These are phyloP conservation scores for Candida adriatica DNA, from an alignment of 805 yeast species.

Conservation along the genomic window DNA sequence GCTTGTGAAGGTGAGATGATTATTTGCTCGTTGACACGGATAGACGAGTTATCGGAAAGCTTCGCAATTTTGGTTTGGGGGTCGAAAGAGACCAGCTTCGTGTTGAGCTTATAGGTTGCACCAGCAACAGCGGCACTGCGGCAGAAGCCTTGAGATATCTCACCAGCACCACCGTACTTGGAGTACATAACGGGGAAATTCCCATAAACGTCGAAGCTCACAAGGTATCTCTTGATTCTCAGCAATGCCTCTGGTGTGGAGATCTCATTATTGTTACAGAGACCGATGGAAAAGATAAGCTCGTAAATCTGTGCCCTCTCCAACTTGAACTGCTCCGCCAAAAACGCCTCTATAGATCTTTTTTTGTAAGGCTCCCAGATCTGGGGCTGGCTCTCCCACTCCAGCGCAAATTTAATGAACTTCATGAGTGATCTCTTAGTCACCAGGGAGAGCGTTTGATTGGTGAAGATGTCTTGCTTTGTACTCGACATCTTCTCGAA, in stretches of 20 bases:
- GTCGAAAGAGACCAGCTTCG: conserved; percentile 59
- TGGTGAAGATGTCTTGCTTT: conserved; percentile 90
- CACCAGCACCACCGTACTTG: conserved; percentile 95
- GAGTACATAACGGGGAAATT: conserved; percentile 88
- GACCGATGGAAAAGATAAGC: conserved; percentile 78
- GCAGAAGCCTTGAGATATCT: conserved; percentile 92
- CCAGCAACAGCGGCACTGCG: conserved; percentile 98
- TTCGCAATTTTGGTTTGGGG: conserved; percentile 58
- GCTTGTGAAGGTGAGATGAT: conserved; percentile 70
- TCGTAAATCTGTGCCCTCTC: conserved; percentile 74
- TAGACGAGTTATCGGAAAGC: conserved; percentile 68
- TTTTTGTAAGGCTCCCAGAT: conserved; percentile 51
- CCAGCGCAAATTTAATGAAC: conserved; percentile 79
- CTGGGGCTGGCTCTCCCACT: conserved; percentile 54
- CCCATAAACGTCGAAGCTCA: conserved; percentile 88
- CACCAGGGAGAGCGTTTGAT: conserved; percentile 64
- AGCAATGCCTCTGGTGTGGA: conserved; percentile 70
- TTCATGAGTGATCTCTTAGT: conserved; percentile 86
- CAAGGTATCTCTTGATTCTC: conserved; percentile 74
- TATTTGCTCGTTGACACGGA: conserved; percentile 72
- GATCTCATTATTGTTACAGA: conserved; percentile 55
- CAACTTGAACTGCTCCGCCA: conserved; percentile 60
- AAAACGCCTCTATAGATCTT: conserved; percentile 51
- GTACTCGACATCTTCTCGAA: conserved; percentile 83
- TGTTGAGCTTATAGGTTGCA: conserved; percentile 80